Evolutionary conservation across 2,329 filamentous ascomycete species (phyloP), one percentile per base, ranked within the genome.

Genomic region (Xylariaceae sp.): DNA sequence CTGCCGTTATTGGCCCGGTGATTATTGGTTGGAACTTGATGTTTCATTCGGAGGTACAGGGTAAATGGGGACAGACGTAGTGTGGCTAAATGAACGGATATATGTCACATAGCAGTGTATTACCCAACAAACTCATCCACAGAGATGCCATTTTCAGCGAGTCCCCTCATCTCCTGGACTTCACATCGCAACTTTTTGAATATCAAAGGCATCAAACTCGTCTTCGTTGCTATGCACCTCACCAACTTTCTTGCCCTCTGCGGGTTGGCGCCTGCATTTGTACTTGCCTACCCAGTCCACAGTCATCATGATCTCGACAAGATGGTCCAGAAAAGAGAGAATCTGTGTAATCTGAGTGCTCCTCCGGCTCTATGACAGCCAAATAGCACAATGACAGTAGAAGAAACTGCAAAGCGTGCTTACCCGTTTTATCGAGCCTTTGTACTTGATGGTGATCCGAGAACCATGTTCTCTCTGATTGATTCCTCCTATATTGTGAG

Each of bases 371-470:
- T 67, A n/a, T 69, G 67, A 55, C 39, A 57, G 34, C 67, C 67
- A 4, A 55, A 67, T 37, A 19, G 59, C 2, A 55, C 59, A 3
- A 50, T 67, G 14, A 64, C 64, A 3, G 59, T 66, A 10, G 66
- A 65, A 45, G 63, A 68, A 57, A 68, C 65, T 12, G 67, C 67
- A 2, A 48, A 57, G 43, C 51, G 66, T 27, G 67, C 67, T 2
- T 69, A 69, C 55, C 52, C 66, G 37, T 69, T 69, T 58, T 69
- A 69, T 43, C 64, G 66, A 20, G 64, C 67, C 1, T 69, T 69
- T 40, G 64, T 69, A 4, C 64, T 67, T 3, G 67, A 69, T 37
- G 67, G 67, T 2, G 63, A 68, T 38, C 65, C 67, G 0, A 55
- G 58, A 43, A 67, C 55, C 23, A 69, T 69, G 67, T 69, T 69